These are phyloP conservation scores for Colletotrichum eremochloae DNA, from an alignment of 2,329 filamentous ascomycete species.

Conservation along the genomic window DNA sequence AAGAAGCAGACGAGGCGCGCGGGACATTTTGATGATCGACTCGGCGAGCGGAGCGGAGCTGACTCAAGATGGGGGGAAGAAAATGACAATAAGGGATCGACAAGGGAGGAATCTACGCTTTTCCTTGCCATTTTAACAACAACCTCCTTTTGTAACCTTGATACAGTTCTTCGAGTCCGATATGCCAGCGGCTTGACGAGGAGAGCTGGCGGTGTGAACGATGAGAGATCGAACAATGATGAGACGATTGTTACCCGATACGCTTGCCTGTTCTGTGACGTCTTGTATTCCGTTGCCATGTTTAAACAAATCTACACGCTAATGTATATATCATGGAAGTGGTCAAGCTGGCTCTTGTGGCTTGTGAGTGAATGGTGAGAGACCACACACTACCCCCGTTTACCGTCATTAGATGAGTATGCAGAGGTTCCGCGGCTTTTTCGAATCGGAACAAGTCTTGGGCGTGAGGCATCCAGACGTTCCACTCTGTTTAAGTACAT, in stretches of 20 bases:
- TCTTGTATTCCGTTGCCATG: not conserved
- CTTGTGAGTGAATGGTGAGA: not conserved
- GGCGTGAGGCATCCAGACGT: no score
- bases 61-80: slow-evolving; percentile 1
- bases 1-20: not conserved
- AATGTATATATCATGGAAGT: no score
- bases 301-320: not conserved
- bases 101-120: not conserved
- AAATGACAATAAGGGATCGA: slow-evolving; percentile 17
- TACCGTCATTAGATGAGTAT: no score
- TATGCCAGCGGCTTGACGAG: slow-evolving; percentile 22
- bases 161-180: not conserved
- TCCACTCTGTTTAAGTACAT: no score
- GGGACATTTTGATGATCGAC: slow-evolving; percentile 32
- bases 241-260: slow-evolving; percentile 37
- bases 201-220: not conserved
- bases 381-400: no score
- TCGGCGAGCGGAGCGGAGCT: slow-evolving; percentile 20
- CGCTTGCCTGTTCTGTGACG: not conserved
- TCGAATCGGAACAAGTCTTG: no score
- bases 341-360: not conserved
- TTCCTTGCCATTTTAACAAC: slow-evolving; percentile 10
- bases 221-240: slow-evolving; percentile 37
- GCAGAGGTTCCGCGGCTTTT: no score
- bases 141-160: not conserved